Base-by-base conservation (phyloP, 2,329 filamentous ascomycete species). In the Pseudogymnoascus sp. region DNA sequence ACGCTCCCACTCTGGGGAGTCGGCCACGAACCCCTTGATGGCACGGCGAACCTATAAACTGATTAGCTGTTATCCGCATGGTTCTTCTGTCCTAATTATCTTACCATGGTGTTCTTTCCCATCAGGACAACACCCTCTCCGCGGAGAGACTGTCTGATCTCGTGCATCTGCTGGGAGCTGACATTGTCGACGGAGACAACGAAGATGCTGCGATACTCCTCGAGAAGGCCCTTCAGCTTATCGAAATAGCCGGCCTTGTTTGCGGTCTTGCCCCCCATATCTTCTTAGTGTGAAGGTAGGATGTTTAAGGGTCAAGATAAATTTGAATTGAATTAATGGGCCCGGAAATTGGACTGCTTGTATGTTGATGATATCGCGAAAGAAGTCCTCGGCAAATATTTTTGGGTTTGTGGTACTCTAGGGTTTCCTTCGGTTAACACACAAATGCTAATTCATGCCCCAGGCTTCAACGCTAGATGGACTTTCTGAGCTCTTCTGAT, bases 161-260 rank as follows among this genome's bases (percentile, higher is more conserved):
- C 95, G 91, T 99, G 95, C 96, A 99, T 99, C 88, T 99, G 96
- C 88, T 99, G 95, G 73, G 95, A 99, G 80, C 89, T 91, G 88
- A 99, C 95, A 99, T 97, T 99, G 91, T 97, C 91, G 77, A 93
- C 89, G 77, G 78, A 87, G 80, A 96, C 93, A 80, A 99, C 93
- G 91, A 99, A 97, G 84, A 97, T 90, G 77, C 90, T 93, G 80
- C 87, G 87, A 89, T 96, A 97, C 79, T 92, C 88, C 84, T 97
- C 91, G 79, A 99, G 89, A 79, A 97, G 88, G 81, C 80, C 80
- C 89, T 97, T 96, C 80, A 99, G 92, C 92, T 97, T 97, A 81
- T 97, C 93, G 86, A 99, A 99, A 88, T 99, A 96, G 79, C 80
- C 90, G 79, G 91, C 86, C 88, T 97, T 99, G 88, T 88, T 93